These are phyloP conservation scores for Phylloporus scabripes DNA, from an alignment of 768 basidiomycete species.

Conservation along the genomic window DNA sequence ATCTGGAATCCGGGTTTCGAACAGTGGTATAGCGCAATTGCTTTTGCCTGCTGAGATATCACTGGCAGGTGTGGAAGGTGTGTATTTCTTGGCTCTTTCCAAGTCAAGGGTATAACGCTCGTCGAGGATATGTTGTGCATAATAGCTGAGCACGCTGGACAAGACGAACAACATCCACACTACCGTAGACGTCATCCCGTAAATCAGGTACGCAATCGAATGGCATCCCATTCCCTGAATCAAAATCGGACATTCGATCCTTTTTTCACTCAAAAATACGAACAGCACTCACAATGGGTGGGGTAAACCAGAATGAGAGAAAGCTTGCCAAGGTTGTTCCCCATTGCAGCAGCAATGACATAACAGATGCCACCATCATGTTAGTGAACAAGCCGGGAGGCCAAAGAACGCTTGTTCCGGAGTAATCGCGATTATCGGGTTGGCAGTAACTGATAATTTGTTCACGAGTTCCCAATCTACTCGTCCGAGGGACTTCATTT, in stretches of 20 bases:
- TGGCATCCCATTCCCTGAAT: conserved; percentile 31
- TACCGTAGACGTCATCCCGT: conserved; percentile 24
- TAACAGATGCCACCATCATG: conserved; percentile 27
- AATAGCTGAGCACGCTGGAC: conserved; percentile 16
- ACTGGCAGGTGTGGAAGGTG: too few relatives aligned
- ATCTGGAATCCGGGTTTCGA: not conserved
- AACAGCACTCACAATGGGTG: conserved; percentile 17
- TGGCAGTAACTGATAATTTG: conserved; percentile 21
- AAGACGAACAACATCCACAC: conserved; percentile 29
- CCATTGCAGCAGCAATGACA: conserved; percentile 31
- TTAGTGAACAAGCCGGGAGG: conserved; percentile 20
- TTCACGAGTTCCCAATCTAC: conserved; percentile 14
- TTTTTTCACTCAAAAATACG: too few relatives aligned
- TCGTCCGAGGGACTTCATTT: conserved; percentile 3
- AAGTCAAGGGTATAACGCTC: not conserved
- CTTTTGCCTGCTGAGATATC: too few relatives aligned
- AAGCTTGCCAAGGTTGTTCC: conserved; percentile 26
- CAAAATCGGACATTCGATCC: too few relatives aligned
- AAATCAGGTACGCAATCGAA: conserved; percentile 29
- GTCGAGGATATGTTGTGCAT: conserved; percentile 2
- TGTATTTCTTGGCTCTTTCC: too few relatives aligned
- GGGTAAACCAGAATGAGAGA: conserved; percentile 26
- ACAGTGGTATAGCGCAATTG: not conserved
- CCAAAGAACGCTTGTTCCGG: conserved; percentile 8
- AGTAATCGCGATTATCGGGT: conserved; percentile 1